Base-by-base conservation (phyloP, 768 basidiomycete genomes). In the Lactarius akahatsu region DNA sequence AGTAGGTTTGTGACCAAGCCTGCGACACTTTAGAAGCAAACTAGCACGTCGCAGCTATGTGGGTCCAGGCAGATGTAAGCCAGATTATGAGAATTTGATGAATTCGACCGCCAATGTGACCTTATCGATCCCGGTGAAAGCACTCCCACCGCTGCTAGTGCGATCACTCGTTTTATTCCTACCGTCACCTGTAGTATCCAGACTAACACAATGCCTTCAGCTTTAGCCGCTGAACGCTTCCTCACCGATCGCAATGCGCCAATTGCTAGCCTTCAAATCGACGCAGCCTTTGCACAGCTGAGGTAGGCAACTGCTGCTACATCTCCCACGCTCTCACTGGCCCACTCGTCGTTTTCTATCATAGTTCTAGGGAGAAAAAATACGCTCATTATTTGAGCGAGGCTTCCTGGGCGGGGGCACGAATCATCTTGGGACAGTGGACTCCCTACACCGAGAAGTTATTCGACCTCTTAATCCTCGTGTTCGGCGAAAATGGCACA, bases 371-470 rank as follows among this genome's bases (percentile, higher is more conserved):
- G 70, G 92, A 94, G 73, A 89, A 91, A 78, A 82, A 87, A 66
- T 95, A 95, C 72, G 83, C 89, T 2, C 91, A 94, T 76, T 86
- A 83, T 72, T 59, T 92, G 16, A 83, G 81, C 23, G 72, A 84
- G 69, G 92, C 92, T 7, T 86, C 87, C 1, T 95, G 93, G 93
- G 90, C 90, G 0, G 93, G 93, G 34, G 90, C 85, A 59, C 82
- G 89, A 47, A 89, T 95, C 76, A 90, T 93, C 62, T 89, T 92
- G 78, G 88, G 80, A 55, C 92, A 94, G 79, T 92, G 89, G 90
- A 91, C 92, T 0, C 80, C 86, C 0, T 83, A 90, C 69, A 90
- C 90, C 5, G 73, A 78, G 69, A 80, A 80, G 72, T 81, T 92
- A 56, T 89, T 88, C 72, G 88, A 91, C 76, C 81, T 92, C 9